Conservation (phyloP, 179 eudicot genomes). For the Corrigiola litoralis region DNA sequence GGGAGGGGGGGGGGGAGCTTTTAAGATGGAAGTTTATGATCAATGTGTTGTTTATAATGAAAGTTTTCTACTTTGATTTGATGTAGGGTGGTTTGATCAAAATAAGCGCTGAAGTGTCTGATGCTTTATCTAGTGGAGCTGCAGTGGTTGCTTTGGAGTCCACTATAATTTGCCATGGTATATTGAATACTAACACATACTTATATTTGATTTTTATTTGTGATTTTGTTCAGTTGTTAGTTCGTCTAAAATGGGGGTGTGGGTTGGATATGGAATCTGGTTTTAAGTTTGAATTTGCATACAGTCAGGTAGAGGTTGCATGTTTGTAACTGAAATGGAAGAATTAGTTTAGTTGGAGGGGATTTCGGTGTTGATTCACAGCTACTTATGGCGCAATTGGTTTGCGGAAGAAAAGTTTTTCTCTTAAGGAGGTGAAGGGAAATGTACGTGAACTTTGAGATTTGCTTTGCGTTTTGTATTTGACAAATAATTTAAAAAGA, state of each 20-base stretch:
- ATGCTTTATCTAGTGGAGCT: slow-evolving; percentile 37
- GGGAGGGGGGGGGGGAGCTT: too few species aligned
- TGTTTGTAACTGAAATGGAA: too few species aligned
- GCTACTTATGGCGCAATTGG: too few species aligned
- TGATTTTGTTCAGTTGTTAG: neutral
- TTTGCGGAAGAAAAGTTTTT: too few species aligned
- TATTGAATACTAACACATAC: neutral
- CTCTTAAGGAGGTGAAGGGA: too few species aligned
- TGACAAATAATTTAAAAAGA: too few species aligned
- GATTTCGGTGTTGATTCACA: too few species aligned
- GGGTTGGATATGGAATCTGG: neutral
- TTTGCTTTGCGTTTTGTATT: neutral
- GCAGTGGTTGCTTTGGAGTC: slow-evolving; percentile 50
- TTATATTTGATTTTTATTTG: neutral
- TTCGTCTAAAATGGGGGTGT: neutral
- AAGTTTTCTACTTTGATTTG: neutral
- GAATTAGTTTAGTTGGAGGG: too few species aligned
- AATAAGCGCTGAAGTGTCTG: slow-evolving; percentile 35
- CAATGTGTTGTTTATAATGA: neutral
- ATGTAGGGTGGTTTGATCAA: slow-evolving; percentile 24
- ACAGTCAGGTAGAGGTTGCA: neutral
- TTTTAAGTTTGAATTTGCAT: slow-evolving; percentile 4
- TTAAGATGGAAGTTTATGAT: neutral
- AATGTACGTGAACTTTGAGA: too few species aligned
- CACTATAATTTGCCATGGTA: slow-evolving; percentile 50